Evolutionary conservation across 768 basidiomycete genomes (phyloP), one percentile per base, ranked within the genome.

Genomic region (Xerocomus spinulosus): DNA sequence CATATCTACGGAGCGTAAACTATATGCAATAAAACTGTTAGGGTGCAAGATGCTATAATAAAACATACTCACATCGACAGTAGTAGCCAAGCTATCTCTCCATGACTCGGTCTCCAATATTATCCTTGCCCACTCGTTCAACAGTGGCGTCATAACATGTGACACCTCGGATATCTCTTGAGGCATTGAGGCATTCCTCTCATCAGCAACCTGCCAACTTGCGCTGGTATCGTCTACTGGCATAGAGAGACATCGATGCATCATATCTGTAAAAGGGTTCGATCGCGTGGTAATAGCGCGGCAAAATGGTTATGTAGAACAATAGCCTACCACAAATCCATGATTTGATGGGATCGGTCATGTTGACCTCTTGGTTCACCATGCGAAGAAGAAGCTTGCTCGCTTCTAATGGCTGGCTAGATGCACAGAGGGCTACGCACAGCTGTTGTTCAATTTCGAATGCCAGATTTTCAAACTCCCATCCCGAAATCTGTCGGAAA

Each of bases 41-140:
- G 36, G 10, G 12, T 10, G 13, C 12, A 21, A 21, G 10, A 13
- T 12, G 23, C 9, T n/a, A n/a, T n/a, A n/a, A 9, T 0, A 37
- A 23, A 20, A 15, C 5, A 37, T 5, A 23, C 21, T 23, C 21
- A 37, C 36, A 23, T 14, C 3, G 12, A 9, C 24, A 9, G 54
- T n/a, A 2, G 30, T 9, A 26, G 10, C 13, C 20, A 37, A 37
- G 8, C 44, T 42, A 15, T 34, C 46, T 24, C 48, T 37, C 55
- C 55, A 56, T 4, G 49, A 33, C 3, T n/a, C 12, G 18, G 13
- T n/a, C 0, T 14, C 12, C 21, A 57, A 13, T 20, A n/a, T 49
- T 12, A 44, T 7, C 18, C 35, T 53, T 3, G 29, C 28, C 56
- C 56, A 57, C 17, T 32, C 50, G 23, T 10, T 34, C 29, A 53